Evolutionary conservation across 2,329 filamentous ascomycete species (phyloP), one percentile per base, ranked within the genome.

Genomic region (Nemania diffusa): DNA sequence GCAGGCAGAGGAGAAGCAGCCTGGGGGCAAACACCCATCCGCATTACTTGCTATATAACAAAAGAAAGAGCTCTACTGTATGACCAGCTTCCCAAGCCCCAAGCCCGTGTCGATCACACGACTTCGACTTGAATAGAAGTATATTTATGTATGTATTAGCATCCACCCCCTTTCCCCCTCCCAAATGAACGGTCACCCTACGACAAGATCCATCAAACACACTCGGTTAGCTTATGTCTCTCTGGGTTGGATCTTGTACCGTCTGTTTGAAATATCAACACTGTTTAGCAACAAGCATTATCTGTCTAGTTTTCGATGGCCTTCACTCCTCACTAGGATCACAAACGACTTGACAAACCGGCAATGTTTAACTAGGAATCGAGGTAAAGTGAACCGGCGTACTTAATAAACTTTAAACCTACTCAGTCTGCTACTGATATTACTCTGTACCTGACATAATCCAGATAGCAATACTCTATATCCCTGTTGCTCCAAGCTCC

Each of bases 321-420:
- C 2, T 40, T 57, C 17, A 29, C 51, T 46, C 24, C 22, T 24
- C 29, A 27, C 48, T 5, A 56, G 40, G 51, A 13, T 13, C 64
- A 59, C 68, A 70, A 70, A 70, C 68, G 62, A 58, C 37, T 48
- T 5, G 13, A 29, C 65, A 70, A 70, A 68, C 62, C 68, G 65
- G 68, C 59, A 66, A 22, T 29, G 62, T 69, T 70, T 61, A 64
- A 70, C 64, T 63, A 69, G 55, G 22, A 48, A 26, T 40, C 17
- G 26, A 51, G n/a, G 20, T 52, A 29, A 52, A 64, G 26, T 51
- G 29, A 57, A 46, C 29, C 44, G 50, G 22, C 37, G n/a, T 32
- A n/a, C n/a, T n/a, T n/a, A n/a, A n/a, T n/a, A 55, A 44, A 60
- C 29, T 40, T 4, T n/a, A n/a, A 20, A 44, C 17, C 27, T 29